A percentile compares a stretch with the other conserved stretches of the same genome.
These are phyloP conservation scores for Melanopsichium pennsylvanicum DNA, from an alignment of 1,284 basidiomycete species.

Conservation along the genomic window DNA sequence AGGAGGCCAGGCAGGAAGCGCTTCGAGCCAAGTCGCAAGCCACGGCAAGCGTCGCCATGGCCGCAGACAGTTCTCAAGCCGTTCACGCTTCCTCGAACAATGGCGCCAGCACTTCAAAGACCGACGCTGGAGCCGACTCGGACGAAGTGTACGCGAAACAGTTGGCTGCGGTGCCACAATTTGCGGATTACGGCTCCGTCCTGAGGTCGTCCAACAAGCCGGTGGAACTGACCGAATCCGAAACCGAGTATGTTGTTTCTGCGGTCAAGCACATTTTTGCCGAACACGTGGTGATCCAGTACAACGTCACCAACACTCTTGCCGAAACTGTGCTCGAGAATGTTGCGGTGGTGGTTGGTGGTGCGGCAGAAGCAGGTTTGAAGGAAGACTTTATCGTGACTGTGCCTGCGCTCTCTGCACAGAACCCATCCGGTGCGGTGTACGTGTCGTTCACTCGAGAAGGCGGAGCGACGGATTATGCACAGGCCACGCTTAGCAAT, in stretches of 20 bases:
- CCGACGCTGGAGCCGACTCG: slow-evolving; percentile 19
- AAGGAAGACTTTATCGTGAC: slow-evolving; percentile 96
- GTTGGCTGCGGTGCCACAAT: slow-evolving; percentile 84
- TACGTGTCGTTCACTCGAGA: slow-evolving; percentile 94
- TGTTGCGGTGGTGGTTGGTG: slow-evolving; percentile 81
- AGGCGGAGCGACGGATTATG: slow-evolving; percentile 76
- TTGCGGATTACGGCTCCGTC: slow-evolving; percentile 83
- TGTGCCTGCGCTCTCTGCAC: slow-evolving; percentile 72
- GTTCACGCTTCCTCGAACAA: slow-evolving; percentile 40
- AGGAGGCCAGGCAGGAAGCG: slow-evolving; percentile 57
- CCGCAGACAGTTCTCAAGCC: slow-evolving; percentile 51
- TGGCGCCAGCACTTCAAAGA: slow-evolving; percentile 42
- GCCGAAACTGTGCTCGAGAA: slow-evolving; percentile 96
- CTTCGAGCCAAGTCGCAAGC: slow-evolving; percentile 60
- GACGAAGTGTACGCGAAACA: slow-evolving; percentile 79
- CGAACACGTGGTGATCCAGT: slow-evolving; percentile 87
- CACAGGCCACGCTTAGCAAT: slow-evolving; percentile 85
- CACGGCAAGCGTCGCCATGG: slow-evolving; percentile 60
- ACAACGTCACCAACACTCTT: slow-evolving; percentile 97
- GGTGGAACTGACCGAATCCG: slow-evolving; percentile 88
- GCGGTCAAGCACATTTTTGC: slow-evolving; percentile 97
- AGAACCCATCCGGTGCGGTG: slow-evolving; percentile 79
- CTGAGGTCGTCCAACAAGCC: slow-evolving; percentile 85
- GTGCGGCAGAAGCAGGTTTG: slow-evolving; percentile 79
- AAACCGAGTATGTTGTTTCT: slow-evolving; percentile 97